phyloP scores from a whole-genome alignment of 208 protist species.

The Acanthamoeba quina region DNA sequence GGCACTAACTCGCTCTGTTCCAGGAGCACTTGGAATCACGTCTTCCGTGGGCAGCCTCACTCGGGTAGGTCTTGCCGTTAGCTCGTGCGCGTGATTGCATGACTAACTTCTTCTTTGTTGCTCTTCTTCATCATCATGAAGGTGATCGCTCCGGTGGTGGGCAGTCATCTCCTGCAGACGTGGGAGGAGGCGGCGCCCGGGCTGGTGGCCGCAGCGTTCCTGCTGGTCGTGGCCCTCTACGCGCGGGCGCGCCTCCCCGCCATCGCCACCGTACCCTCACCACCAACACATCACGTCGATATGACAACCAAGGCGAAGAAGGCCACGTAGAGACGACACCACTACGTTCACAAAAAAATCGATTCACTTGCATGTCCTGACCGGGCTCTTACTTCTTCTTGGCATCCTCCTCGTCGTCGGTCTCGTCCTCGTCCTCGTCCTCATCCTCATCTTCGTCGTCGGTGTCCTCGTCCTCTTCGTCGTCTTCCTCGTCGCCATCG shows the following conservation, averaged over 20 bases:
- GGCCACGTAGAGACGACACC: not conserved
- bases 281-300: not conserved
- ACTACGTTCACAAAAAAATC: not conserved
- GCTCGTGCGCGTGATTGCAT: not conserved
- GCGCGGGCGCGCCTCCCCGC: not conserved
- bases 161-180: conserved; percentile 21
- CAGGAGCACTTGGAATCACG: conserved; percentile 9
- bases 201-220: not conserved
- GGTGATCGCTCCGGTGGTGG: conserved; percentile 24
- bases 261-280: not conserved
- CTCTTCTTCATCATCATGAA: not conserved
- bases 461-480: not conserved
- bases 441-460: not conserved
- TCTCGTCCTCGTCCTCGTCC: not conserved
- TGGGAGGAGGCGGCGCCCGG: conserved; percentile 6
- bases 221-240: conserved; percentile 3
- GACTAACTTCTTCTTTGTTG: no score
- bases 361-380: not conserved
- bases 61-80: not conserved
- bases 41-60: conserved; percentile 55
- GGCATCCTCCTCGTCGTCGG: not conserved
- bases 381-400: not conserved
- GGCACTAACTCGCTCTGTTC: not conserved
- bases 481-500: not conserved
- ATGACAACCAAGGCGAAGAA: not conserved